phyloP scores from a whole-genome alignment of 1,284 basidiomycete species.

The Fomitopsis schrenkii region DNA sequence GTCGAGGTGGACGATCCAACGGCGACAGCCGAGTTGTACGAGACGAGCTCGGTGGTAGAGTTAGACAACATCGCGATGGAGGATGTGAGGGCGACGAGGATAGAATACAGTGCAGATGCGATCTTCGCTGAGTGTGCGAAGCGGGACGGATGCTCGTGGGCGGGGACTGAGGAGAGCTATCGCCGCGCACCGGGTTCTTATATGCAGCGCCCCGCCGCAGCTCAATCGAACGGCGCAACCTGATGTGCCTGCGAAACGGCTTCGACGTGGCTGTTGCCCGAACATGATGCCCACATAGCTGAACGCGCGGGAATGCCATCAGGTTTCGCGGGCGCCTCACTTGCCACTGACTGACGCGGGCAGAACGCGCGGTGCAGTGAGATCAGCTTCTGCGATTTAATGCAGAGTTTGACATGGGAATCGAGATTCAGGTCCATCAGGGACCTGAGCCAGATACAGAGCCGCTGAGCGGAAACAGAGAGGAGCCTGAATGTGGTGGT shows the following conservation, averaged over 20 bases:
- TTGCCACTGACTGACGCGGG: background rate
- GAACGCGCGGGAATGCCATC: conserved; percentile 1
- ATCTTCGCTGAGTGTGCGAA: background rate
- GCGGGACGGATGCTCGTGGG: background rate
- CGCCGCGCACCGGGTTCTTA: background rate
- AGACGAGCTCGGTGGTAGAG: background rate
- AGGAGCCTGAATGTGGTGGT: background rate
- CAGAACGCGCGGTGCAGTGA: background rate
- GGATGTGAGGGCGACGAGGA: background rate
- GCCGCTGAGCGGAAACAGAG: background rate
- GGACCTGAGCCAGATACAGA: background rate
- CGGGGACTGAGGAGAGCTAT: background rate
- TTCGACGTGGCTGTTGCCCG: background rate
- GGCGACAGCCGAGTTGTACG: conserved; percentile 4
- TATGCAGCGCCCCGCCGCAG: background rate
- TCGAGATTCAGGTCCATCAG: background rate
- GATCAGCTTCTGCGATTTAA: conserved; percentile 3
- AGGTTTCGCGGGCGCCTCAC: background rate
- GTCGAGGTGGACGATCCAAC: conserved; percentile 5
- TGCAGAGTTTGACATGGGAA: background rate
- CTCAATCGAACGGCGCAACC: background rate
- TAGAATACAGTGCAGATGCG: background rate
- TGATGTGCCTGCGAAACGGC: conserved; percentile 2
- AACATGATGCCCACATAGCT: background rate
- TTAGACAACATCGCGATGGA: background rate